Conservation (phyloP, 768 basidiomycete genomes). For the Fomitopsis pulvina region DNA sequence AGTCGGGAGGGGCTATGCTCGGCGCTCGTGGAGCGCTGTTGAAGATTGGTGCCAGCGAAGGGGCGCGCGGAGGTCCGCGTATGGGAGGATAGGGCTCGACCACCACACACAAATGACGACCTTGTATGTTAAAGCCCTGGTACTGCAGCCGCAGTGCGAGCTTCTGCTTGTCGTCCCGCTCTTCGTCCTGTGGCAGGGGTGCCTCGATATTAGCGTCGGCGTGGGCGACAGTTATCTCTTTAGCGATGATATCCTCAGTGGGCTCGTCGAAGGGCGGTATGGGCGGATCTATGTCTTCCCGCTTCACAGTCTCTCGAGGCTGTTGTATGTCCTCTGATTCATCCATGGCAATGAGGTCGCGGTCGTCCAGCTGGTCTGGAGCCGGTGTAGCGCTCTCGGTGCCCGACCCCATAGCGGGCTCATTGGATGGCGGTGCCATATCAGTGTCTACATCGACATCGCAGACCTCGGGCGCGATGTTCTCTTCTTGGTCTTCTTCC, state of each 20-base stretch:
- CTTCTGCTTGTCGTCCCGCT: constrained; percentile 59
- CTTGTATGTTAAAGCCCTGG: constrained; percentile 63
- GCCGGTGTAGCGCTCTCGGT: not conserved
- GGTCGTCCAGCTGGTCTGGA: not conserved
- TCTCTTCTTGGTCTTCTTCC: constrained; percentile 16
- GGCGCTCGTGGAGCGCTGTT: constrained; percentile 22
- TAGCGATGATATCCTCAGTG: not conserved
- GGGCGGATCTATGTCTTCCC: constrained; percentile 16
- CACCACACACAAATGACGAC: constrained; percentile 72
- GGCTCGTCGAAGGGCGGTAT: not conserved
- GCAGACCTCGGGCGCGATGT: not conserved
- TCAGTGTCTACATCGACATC: constrained; percentile 7
- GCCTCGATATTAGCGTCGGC: constrained; percentile 5
- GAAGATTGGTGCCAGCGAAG: constrained; percentile 26
- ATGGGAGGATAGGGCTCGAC: constrained; percentile 74
- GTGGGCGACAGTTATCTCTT: no score
- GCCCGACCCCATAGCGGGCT: not conserved
- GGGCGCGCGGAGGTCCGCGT: constrained; percentile 28
- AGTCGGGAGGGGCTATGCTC: constrained; percentile 27
- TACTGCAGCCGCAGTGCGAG: constrained; percentile 70
- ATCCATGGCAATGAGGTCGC: constrained; percentile 1
- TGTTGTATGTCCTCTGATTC: not conserved
- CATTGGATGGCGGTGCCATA: not conserved
- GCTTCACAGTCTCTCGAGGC: constrained; percentile 2
- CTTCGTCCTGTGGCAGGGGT: constrained; percentile 30